These are phyloP conservation scores for Nepenthes gracilis DNA, from an alignment of 148 eudicot species.

Conservation along the genomic window DNA sequence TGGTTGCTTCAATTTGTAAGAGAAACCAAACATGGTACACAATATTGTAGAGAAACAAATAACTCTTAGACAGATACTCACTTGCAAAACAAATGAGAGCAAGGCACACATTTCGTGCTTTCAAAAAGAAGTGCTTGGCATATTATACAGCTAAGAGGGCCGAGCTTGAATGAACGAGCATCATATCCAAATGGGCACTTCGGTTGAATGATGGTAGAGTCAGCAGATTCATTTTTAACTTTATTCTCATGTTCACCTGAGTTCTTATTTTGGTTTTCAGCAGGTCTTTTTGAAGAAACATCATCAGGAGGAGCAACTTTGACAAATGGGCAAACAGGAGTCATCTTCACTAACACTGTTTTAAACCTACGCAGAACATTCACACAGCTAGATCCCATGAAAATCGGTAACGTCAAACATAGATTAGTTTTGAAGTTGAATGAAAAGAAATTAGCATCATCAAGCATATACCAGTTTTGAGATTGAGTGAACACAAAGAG, in stretches of 20 bases:
- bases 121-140: conserved; percentile 93
- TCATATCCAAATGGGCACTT: conserved; percentile 97
- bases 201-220: conserved; percentile 34
- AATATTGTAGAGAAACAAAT: not conserved
- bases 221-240: conserved; percentile 36
- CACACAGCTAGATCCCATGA: not conserved
- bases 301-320: conserved; percentile 92
- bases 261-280: conserved; percentile 55
- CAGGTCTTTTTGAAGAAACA: conserved; percentile 38
- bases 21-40: no score
- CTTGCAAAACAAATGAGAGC: conserved; percentile 92
- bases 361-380: not conserved
- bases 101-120: conserved; percentile 81
- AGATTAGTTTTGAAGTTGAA: no score
- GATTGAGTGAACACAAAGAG: no score
- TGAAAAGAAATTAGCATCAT: no score
- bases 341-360: conserved; percentile 28
- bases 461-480: no score
- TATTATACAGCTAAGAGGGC: conserved; percentile 86
- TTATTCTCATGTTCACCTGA: conserved; percentile 40
- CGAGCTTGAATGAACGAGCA: conserved; percentile 77
- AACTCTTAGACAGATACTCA: conserved; percentile 19
- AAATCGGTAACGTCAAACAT: no score
- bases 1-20: not conserved
- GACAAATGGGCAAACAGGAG: conserved; percentile 88